Base-by-base conservation (phyloP, 805 yeast species). In the Lipomyces yamanashiensis region DNA sequence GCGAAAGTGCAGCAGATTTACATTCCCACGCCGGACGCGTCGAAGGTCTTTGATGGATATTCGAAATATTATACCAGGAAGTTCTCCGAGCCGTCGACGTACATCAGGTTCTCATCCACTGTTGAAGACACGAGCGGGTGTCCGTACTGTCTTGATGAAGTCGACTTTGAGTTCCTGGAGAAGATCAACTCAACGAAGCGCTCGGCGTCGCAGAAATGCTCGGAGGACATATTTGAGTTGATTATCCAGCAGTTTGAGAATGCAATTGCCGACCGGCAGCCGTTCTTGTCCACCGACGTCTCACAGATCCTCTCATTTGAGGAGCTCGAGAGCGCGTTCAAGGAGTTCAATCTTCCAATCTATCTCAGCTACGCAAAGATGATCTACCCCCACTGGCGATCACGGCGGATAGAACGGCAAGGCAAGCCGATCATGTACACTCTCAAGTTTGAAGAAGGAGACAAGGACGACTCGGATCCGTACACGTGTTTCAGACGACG, bases 11-110 rank as follows among this genome's bases (percentile, higher is more conserved):
- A 79, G 70, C 82, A 82, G 66, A 87, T 88, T 50, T 93, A 88
- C 75, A 95, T 95, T 71, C 99, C 99, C 1, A 95, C 99, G 0
- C 99, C 99, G 0, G 96, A 91, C 80, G 98, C 98, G 2, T 67
- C 67, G 33, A 67, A 59, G 36, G 41, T 63, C 13, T 62, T 67
- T 39, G 75, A 78, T 2, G 96, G 90, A 28, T 96, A 90, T 45
- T 71, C 79, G 7, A 83, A 87, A 69, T 92, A 83, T 76, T 95
- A 95, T 74, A 77, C 77, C 17, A 88, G 88, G 41, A 76, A 79
- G 28, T 93, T 89, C 75, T 74, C 74, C 2, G 87, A 86, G 66
- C 97, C 98, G 0, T 85, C 85, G 21, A 81, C 89, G 10, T 93
- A 92, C 74, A 89, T 95, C 61, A 88, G 91, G 70, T 90, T 90